Evolutionary conservation across 2,329 filamentous ascomycete species (phyloP).

Genomic region (Tolypocladium ovalisporum): DNA sequence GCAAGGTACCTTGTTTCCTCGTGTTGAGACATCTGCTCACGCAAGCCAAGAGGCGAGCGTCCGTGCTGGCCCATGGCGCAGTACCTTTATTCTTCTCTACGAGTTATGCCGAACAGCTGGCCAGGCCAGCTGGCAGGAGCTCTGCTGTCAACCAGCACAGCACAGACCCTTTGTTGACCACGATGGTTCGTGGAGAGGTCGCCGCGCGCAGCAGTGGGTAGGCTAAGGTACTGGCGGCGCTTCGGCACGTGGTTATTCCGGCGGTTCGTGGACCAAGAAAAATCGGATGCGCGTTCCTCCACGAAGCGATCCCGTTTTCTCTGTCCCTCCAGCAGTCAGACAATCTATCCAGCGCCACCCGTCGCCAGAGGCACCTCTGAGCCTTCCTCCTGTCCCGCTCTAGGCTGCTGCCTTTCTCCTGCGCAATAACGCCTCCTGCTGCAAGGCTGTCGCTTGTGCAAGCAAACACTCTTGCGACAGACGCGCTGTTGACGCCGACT

Average conservation of each 20-base stretch:
- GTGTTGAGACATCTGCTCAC: not conserved
- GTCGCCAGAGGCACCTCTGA: not conserved
- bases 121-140: not conserved
- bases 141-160: not conserved
- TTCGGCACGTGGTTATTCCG: not conserved
- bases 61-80: not conserved
- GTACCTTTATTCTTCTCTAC: too few species aligned
- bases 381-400: not conserved
- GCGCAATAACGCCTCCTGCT: not conserved
- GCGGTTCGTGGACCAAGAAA: not conserved
- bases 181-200: too few species aligned
- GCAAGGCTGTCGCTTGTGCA: not conserved
- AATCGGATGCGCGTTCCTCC: not conserved
- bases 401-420: not conserved
- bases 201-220: too few species aligned
- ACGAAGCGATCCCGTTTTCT: not conserved
- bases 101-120: too few species aligned
- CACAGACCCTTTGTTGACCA: too few species aligned
- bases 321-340: not conserved
- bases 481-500: not conserved
- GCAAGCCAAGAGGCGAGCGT: not conserved
- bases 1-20: not conserved
- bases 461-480: not conserved
- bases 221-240: too few species aligned
- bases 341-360: not conserved